Base-by-base conservation (phyloP, 2,329 filamentous ascomycete species). In the Talaromyces sp. region DNA sequence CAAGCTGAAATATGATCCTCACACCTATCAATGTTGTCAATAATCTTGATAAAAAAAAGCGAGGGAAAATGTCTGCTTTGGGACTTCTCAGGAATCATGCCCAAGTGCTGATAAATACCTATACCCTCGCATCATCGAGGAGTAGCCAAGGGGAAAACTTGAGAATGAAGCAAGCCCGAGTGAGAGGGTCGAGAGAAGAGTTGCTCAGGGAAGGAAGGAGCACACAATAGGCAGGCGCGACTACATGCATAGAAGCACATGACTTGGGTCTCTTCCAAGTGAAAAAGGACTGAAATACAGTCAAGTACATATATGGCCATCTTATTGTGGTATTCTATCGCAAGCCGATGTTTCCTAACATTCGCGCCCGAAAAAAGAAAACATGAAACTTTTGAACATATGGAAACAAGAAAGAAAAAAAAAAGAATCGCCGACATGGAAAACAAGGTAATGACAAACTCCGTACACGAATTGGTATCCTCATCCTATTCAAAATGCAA, bases 401-500 rank as follows among this genome's bases (percentile, higher is more conserved):
- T 48, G n/a, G 22, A 55, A 58, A 37, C 45, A 59, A 13, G 19
- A 45, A 28, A 37, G 31, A 36, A 31, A 39, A 33, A 33, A 53
- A 51, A 60, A 57, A 60, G 58, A 60, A 54, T 59, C 57, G 53
- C 62, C 65, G 9, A 48, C n/a, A 41, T 35, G 22, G 35, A 53
- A 28, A 36, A 19, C n/a, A n/a, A n/a, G n/a, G 31, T 36, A 15
- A 61, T 25, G 19, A 48, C 41, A 48, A 55, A 64, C 61, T 61
- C 61, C 63, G 40, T 54, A 56, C 35, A 64, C 64, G 65, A 70
- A 40, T 48, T 56, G 54, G 54, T 73, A 68, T 70, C 69, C 68
- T 70, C 67, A 67, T 68, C 63, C 66, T 65, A 68, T 62, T 59
- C 65, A 61, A 52, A 58, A 65, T 66, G 64, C 65, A 66, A 63